Conservation (phyloP, 2,329 filamentous ascomycete genomes). For the Fusarium subtropicale region DNA sequence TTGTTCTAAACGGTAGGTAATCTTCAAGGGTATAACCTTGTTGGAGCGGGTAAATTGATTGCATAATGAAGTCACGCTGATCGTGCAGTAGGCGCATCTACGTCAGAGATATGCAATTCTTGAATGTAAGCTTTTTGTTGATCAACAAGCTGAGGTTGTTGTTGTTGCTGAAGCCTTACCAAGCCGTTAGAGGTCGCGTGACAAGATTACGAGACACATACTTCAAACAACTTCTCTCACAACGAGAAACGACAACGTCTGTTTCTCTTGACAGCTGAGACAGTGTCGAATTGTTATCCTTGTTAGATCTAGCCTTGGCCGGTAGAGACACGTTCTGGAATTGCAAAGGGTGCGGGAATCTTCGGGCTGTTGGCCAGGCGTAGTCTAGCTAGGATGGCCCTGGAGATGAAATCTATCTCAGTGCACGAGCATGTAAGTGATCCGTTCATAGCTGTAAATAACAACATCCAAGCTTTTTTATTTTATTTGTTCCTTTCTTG, state of each 20-base stretch:
- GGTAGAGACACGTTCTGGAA: conserved; percentile 33
- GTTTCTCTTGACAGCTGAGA: conserved; percentile 21
- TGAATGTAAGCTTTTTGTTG: not conserved
- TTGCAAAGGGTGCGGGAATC: conserved; percentile 26
- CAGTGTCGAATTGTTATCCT: conserved; percentile 11
- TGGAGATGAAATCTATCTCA: conserved; percentile 35
- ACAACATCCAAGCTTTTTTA: conserved; percentile 21
- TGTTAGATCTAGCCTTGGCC: conserved; percentile 1
- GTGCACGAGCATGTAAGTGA: conserved; percentile 25
- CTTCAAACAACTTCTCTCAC: not conserved
- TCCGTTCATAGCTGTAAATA: conserved; percentile 14
- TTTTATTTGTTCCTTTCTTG: not conserved
- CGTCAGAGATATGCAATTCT: conserved; percentile 33
- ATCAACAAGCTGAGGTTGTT: not conserved
- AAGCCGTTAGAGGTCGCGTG: conserved; percentile 15
- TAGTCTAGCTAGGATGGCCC: conserved; percentile 27
- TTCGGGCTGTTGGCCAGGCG: conserved; percentile 31
- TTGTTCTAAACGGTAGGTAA: conserved; percentile 4
- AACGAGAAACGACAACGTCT: not conserved
- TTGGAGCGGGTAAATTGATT: conserved; percentile 24
- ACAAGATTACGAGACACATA: conserved; percentile 9
- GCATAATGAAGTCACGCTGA: conserved; percentile 46
- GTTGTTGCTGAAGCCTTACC: not conserved
- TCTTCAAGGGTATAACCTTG: conserved; percentile 41
- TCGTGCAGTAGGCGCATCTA: conserved; percentile 30